Evolutionary conservation across 1,284 basidiomycete genomes (phyloP).

Genomic region (Boletellus sp.): DNA sequence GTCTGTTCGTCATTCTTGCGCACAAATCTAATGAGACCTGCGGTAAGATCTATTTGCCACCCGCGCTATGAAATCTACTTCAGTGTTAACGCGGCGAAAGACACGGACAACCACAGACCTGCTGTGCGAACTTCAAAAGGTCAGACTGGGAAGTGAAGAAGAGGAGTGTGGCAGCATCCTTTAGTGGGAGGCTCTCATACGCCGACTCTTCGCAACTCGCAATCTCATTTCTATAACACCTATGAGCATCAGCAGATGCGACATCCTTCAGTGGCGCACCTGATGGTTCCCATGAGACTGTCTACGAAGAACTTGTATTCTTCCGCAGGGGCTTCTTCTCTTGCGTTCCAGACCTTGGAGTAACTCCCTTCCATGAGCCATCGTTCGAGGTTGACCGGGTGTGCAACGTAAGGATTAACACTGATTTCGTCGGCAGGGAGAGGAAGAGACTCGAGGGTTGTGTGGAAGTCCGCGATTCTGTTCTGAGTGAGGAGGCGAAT

Average conservation of each 20-base stretch:
- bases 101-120: constrained; percentile 42
- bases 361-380: constrained; percentile 99
- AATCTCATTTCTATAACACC: constrained; percentile 73
- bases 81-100: neutral
- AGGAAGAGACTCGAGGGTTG: constrained; percentile 93
- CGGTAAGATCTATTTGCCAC: constrained; percentile 69
- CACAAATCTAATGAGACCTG: constrained; percentile 58
- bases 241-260: constrained; percentile 1
- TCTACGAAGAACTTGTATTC: constrained; percentile 92
- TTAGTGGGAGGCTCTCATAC: constrained; percentile 82
- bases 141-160: constrained; percentile 84
- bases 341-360: constrained; percentile 95
- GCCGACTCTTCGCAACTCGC: constrained; percentile 90
- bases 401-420: constrained; percentile 76
- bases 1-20: constrained; percentile 73
- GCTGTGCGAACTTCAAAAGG: constrained; percentile 72
- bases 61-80: constrained; percentile 48
- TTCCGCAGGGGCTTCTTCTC: constrained; percentile 81
- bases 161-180: constrained; percentile 83
- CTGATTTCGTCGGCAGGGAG: constrained; percentile 70
- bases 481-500: constrained; percentile 94
- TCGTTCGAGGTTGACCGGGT: constrained; percentile 88
- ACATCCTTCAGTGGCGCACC: constrained; percentile 40
- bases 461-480: constrained; percentile 97
- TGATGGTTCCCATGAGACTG: constrained; percentile 88